A percentile compares a stretch with the other conserved stretches of the same genome.
Evolutionary conservation across 2,329 filamentous ascomycete genomes (phyloP).

Genomic region (Balansia obtecta): DNA sequence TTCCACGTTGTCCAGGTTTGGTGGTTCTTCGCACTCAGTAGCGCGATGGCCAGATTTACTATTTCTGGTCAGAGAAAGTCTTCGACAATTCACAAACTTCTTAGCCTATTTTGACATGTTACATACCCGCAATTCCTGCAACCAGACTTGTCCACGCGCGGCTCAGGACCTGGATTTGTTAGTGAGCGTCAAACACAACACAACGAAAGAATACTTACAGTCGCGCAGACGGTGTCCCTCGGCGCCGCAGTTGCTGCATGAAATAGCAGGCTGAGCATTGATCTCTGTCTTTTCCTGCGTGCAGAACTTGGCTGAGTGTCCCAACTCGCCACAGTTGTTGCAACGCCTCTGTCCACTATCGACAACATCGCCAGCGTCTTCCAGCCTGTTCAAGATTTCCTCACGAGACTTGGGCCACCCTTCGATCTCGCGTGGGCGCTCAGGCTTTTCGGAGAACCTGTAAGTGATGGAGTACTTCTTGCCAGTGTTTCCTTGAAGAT

Average conservation of each 20-base stretch:
- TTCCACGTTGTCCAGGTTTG: conserved; percentile 49
- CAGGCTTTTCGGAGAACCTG: conserved; percentile 45
- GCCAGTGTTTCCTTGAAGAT: conserved; percentile 54
- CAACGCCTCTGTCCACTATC: conserved; percentile 48
- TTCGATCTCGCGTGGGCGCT: conserved; percentile 44
- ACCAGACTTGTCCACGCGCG: conserved; percentile 49
- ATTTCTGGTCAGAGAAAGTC: conserved; percentile 2
- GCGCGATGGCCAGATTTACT: conserved; percentile 38
- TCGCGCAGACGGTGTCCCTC: conserved; percentile 57
- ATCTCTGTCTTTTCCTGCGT: conserved; percentile 42
- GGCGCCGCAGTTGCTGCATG: conserved; percentile 53
- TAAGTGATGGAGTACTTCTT: conserved; percentile 53
- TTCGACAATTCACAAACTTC: neutral
- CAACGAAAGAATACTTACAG: conserved; percentile 33
- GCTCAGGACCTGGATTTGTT: conserved; percentile 34
- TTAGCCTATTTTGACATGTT: neutral
- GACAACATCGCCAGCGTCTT: conserved; percentile 52
- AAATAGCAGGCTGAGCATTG: conserved; percentile 32
- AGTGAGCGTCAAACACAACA: neutral
- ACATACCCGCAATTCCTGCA: conserved; percentile 55
- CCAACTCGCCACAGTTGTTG: conserved; percentile 49
- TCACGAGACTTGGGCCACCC: conserved; percentile 45
- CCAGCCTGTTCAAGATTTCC: conserved; percentile 52
- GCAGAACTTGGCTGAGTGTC: conserved; percentile 50
- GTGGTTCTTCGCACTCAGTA: conserved; percentile 43